Base-by-base conservation (phyloP, 495 filamentous ascomycete species). In the Penicillium tannophilum region DNA sequence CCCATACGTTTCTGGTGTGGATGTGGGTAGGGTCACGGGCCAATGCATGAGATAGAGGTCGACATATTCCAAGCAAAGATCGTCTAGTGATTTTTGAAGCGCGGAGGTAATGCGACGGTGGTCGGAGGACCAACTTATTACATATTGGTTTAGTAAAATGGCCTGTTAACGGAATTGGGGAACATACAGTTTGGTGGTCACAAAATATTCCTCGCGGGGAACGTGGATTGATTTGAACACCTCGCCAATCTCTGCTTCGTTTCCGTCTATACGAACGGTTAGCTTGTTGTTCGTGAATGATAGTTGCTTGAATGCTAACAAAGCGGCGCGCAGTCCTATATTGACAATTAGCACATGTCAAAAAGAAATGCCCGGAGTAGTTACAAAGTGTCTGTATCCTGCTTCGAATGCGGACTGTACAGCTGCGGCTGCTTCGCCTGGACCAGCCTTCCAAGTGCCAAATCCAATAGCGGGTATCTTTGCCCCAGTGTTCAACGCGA, bases 21-120 rank as follows among this genome's bases (percentile, higher is more conserved):
- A 77, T 71, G 33, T 73, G 58, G 51, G 89, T 78, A 92, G 85
- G 41, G 87, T 81, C 26, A 77, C 71, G 17, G 80, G 82, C 80
- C 79, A 88, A 67, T 89, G 87, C 68, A 90, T 87, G 51, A 87
- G 74, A 63, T 84, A 89, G 9, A 89, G 79, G 63, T 89, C 87
- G 54, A 89, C 72, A 67, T 88, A 88, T 49, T 82, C 79, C 8
- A 87, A 62, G 16, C 75, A 76, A 10, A 87, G 80, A 57, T 86
- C 83, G 20, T 70, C 68, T 12, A 88, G 72, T n/a, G 86, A 86
- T 64, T 80, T 80, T 50, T 83, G 76, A 57, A 82, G 67, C 30
- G 86, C 83, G 2, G 71, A 68, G 54, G 68, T 77, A 72, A 58
- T 80, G 74, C 68, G 88, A 81, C 65, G 61, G 50, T 69, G 66